Conservation (phyloP, 768 basidiomycete species). For the Naganishia kalamii region DNA sequence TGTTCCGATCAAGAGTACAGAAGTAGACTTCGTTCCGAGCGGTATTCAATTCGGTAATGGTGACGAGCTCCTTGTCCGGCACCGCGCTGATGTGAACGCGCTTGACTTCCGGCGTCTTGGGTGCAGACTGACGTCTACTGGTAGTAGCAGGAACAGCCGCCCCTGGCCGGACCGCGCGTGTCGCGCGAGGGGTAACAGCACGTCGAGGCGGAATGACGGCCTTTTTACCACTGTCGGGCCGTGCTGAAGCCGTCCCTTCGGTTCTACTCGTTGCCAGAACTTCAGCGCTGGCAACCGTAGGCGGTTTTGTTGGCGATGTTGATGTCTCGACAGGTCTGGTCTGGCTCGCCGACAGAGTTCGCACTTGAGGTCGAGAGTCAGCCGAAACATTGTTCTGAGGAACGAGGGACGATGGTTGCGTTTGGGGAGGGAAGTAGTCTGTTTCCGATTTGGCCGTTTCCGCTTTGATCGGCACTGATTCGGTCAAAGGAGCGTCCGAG, state of each 20-base stretch:
- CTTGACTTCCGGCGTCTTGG: neutral
- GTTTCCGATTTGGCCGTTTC: too few species aligned
- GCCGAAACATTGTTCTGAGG: too few species aligned
- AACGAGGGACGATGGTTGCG: too few species aligned
- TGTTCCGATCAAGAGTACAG: constrained; percentile 43
- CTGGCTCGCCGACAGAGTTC: too few species aligned
- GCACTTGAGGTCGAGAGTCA: too few species aligned
- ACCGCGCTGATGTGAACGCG: neutral
- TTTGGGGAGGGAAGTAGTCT: too few species aligned
- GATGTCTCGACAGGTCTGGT: too few species aligned
- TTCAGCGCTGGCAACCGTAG: too few species aligned
- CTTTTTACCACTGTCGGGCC: neutral
- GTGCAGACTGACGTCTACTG: neutral
- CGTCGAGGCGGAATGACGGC: neutral
- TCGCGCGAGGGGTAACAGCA: constrained; percentile 7
- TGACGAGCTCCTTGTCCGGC: constrained; percentile 41
- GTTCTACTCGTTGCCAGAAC: too few species aligned
- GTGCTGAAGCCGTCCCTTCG: neutral
- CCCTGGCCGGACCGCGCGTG: constrained; percentile 17
- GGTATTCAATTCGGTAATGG: constrained; percentile 41
- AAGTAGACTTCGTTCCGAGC: constrained; percentile 42
- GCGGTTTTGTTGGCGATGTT: too few species aligned
- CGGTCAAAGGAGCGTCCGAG: too few species aligned
- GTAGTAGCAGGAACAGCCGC: neutral
- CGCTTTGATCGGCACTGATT: too few species aligned